Evolutionary conservation across 306 rosid species (phyloP).

Genomic region (Delonix regia): DNA sequence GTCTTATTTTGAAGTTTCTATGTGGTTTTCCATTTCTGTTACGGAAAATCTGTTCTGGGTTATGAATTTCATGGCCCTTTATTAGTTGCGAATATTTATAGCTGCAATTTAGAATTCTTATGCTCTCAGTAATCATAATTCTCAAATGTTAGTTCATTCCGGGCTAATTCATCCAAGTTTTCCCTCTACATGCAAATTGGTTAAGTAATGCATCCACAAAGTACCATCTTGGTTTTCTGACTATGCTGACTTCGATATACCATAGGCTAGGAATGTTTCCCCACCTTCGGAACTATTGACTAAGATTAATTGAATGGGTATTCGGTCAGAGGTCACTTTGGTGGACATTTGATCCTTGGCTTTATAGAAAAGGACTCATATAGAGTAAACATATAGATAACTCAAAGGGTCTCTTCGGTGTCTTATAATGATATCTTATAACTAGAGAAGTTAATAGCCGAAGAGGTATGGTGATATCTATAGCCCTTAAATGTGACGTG

Average conservation of each 20-base stretch:
- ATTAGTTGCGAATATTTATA: neutral
- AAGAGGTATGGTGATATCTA: neutral
- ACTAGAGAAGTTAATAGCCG: neutral
- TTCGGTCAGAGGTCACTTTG: neutral
- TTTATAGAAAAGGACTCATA: neutral
- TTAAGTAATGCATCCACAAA: neutral
- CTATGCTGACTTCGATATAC: neutral
- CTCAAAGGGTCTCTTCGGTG: neutral
- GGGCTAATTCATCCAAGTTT: neutral
- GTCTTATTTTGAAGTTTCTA: constrained; percentile 10
- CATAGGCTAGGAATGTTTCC: neutral
- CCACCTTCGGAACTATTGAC: neutral
- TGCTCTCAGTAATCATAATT: neutral
- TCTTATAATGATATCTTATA: neutral
- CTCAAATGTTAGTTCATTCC: neutral
- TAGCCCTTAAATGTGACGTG: neutral
- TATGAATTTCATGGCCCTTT: neutral
- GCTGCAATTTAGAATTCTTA: neutral
- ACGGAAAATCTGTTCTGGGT: too few species aligned
- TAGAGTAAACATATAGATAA: neutral
- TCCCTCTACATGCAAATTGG: neutral
- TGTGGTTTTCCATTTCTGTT: constrained; percentile 3
- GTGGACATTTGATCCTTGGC: neutral
- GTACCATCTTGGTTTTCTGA: neutral
- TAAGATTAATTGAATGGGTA: neutral